Base-by-base conservation (phyloP, 2,329 filamentous ascomycete species). In the Cyphellophora europaea region DNA sequence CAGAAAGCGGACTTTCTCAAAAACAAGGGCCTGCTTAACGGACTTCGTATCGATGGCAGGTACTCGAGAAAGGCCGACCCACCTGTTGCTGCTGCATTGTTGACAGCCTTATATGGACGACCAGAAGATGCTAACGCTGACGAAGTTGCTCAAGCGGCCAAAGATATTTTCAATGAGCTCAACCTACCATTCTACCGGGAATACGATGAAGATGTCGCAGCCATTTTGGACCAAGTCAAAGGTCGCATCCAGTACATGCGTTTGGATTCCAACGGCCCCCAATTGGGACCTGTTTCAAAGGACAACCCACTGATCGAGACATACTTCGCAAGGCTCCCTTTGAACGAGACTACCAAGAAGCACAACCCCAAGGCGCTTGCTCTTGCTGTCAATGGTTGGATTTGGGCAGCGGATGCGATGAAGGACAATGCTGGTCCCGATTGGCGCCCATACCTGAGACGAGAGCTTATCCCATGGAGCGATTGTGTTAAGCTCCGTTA, bases 401-500 rank as follows among this genome's bases (percentile, higher is more conserved):
- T 98, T 6, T 98, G 91, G 91, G 89, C 85, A 39, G 89, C 89
- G 5, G 93, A 96, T 61, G 89, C 91, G 2, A 73, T 96, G 59
- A 72, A 85, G 28, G 91, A 98, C 62, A 91, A 96, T 52, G 91
- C 91, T 18, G 93, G 93, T 0, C 82, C 87, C 0, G 69, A 83
- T 30, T 94, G 89, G 6, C 79, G 80, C 37, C 87, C 89, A n/a
- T 98, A 98, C 53, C 72, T 98, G n/a, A 77, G 86, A 34, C 77
- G 91, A 48, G 87, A 98, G 58, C 86, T 98, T 41, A 96, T 98
- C 48, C 83, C 95, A 18, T 98, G 91, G 91, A 88, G 89, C 11
- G 91, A 98, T 55, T 98, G 93, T 55, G 91, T 96, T 43, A 98
- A 98, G 66, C 71, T 98, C 35, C 79, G 91, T 12, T 98, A 96